These are phyloP conservation scores for Caryopteris hybrid DNA, from an alignment of 305 asterid genomes.

Conservation along the genomic window DNA sequence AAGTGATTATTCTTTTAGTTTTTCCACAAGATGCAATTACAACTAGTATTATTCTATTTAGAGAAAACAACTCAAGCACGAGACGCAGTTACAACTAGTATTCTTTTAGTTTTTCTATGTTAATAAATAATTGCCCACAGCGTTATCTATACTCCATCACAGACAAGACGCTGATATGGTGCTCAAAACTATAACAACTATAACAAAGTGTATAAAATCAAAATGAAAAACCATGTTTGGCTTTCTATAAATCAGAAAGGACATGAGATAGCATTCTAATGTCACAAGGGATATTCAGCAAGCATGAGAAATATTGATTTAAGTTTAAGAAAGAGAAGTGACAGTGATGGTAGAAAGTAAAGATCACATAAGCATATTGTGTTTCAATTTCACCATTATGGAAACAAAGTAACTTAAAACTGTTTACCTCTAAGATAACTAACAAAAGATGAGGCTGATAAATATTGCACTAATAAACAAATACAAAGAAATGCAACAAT, in stretches of 20 bases:
- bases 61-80: too few species aligned
- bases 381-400: not conserved
- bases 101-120: not conserved
- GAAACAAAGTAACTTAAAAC: not conserved
- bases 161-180: not conserved
- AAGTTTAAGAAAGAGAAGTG: not conserved
- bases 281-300: constrained; percentile 1
- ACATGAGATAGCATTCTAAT: not conserved
- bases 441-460: not conserved
- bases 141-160: not conserved
- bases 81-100: too few species aligned
- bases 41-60: too few species aligned
- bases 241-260: not conserved
- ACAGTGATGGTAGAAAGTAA: not conserved
- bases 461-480: not conserved
- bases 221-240: not conserved
- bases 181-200: not conserved
- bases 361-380: not conserved
- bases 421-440: not conserved
- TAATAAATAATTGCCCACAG: not conserved
- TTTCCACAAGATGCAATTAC: too few species aligned
- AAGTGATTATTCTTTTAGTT: too few species aligned
- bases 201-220: not conserved
- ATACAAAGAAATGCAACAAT: not conserved
- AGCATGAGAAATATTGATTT: not conserved